phyloP scores from a whole-genome alignment of 768 basidiomycete species.

The Boletus subcaerulescens region DNA sequence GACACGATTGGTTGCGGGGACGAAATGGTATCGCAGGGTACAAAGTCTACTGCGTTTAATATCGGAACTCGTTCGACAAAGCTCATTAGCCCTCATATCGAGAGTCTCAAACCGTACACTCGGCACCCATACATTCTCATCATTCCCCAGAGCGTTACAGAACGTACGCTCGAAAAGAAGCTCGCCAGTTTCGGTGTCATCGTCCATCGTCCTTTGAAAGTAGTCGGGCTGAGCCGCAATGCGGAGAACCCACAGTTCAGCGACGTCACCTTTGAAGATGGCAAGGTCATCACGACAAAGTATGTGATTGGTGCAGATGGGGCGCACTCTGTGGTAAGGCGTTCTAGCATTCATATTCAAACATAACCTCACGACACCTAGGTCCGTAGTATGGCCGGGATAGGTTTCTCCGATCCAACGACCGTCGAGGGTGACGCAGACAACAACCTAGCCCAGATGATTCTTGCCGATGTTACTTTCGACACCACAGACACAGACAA shows the following conservation, averaged over 20 bases:
- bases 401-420: conserved; percentile 45
- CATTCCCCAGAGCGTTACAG: conserved; percentile 44
- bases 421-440: conserved; percentile 21
- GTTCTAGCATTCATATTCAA: neutral
- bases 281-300: conserved; percentile 39
- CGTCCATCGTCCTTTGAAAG: conserved; percentile 39
- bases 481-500: conserved; percentile 1
- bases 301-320: conserved; percentile 56
- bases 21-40: conserved; percentile 36
- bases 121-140: conserved; percentile 42
- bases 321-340: conserved; percentile 41
- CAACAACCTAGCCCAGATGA: conserved; percentile 37
- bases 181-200: conserved; percentile 32
- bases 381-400: conserved; percentile 41
- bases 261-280: conserved; percentile 47
- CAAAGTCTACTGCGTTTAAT: conserved; percentile 26
- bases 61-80: conserved; percentile 30
- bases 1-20: conserved; percentile 44
- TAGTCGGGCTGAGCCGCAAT: conserved; percentile 35
- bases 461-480: conserved; percentile 47
- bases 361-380: conserved; percentile 12
- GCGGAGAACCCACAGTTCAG: conserved; percentile 26
- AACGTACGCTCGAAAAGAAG: conserved; percentile 37
- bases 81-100: conserved; percentile 32
- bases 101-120: conserved; percentile 38